phyloP scores from a whole-genome alignment of 805 yeast genomes.

The Metschnikowia noctiluminum region DNA sequence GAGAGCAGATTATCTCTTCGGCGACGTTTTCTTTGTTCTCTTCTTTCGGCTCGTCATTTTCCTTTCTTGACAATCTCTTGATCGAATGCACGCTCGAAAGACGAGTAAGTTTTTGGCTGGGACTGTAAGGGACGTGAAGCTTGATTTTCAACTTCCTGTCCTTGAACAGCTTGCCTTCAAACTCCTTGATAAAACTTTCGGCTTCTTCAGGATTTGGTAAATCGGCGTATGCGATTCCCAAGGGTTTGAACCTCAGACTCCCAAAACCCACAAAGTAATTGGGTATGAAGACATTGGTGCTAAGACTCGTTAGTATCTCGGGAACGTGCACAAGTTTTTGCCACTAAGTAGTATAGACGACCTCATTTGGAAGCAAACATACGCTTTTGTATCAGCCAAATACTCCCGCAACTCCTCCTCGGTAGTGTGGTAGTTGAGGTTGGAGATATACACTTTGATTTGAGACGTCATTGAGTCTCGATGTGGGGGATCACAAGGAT shows the following conservation, averaged over 20 bases:
- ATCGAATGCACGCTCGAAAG: slow-evolving; percentile 7
- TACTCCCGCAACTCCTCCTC: slow-evolving; percentile 49
- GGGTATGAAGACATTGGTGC: slow-evolving; percentile 47
- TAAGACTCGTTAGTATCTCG: slow-evolving; percentile 1
- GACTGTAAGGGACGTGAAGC: slow-evolving; percentile 40
- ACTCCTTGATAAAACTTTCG: slow-evolving; percentile 22
- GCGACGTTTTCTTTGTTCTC: slow-evolving; percentile 3
- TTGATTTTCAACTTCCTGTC: slow-evolving; percentile 40
- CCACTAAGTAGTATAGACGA: neutral
- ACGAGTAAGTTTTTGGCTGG: slow-evolving; percentile 21
- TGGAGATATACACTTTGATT: slow-evolving; percentile 45
- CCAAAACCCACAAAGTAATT: slow-evolving; percentile 50
- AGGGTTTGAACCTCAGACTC: slow-evolving; percentile 38
- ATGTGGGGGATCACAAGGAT: neutral
- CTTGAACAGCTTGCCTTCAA: slow-evolving; percentile 27
- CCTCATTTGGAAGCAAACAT: slow-evolving; percentile 21
- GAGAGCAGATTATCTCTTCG: neutral
- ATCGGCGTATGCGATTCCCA: slow-evolving; percentile 53
- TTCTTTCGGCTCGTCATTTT: slow-evolving; percentile 3
- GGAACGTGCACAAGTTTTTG: too few relatives aligned
- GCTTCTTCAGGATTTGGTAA: slow-evolving; percentile 30
- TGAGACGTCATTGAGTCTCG: slow-evolving; percentile 2
- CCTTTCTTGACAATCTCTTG: slow-evolving; percentile 2
- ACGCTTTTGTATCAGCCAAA: slow-evolving; percentile 47
- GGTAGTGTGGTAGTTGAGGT: slow-evolving; percentile 50